A percentile compares a stretch with the other conserved stretches of the same genome.
Evolutionary conservation across 2,329 filamentous ascomycete genomes (phyloP).

Genomic region (Domatiomyces catenatus): DNA sequence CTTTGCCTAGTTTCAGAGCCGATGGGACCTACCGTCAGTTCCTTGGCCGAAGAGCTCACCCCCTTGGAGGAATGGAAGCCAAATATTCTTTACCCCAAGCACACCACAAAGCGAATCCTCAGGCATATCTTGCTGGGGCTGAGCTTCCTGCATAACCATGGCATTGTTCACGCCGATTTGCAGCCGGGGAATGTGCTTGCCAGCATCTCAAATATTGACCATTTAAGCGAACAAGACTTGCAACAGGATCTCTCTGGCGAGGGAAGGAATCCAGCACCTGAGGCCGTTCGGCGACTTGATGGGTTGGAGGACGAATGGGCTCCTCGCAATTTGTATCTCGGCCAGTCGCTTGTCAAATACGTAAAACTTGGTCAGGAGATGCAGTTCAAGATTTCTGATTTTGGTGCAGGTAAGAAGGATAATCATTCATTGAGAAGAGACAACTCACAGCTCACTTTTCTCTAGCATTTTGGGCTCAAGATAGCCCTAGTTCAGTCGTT

Average conservation of each 20-base stretch:
- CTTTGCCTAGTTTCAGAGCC: constrained; percentile 22
- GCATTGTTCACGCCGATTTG: constrained; percentile 18
- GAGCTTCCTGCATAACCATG: constrained; percentile 13
- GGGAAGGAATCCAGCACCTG: constrained; percentile 10
- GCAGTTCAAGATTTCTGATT: constrained; percentile 20
- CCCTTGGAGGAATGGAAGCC: constrained; percentile 12
- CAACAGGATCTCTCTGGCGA: constrained; percentile 15
- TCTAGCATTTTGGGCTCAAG: constrained; percentile 19
- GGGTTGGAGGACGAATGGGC: constrained; percentile 21
- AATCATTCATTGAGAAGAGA: constrained; percentile 3
- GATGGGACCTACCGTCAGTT: constrained; percentile 6
- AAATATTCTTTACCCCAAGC: constrained; percentile 13
- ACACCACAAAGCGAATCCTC: constrained; percentile 18
- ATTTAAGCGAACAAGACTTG: constrained; percentile 3
- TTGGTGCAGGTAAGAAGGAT: constrained; percentile 17
- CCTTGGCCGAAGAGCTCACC: constrained; percentile 16
- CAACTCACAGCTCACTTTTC: constrained; percentile 15
- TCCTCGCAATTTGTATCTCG: constrained; percentile 18
- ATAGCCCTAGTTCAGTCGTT: constrained; percentile 14
- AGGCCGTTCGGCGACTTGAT: constrained; percentile 16
- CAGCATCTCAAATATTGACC: constrained; percentile 13
- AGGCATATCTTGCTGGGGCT: constrained; percentile 18
- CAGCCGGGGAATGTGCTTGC: constrained; percentile 18
- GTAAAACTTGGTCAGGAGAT: constrained; percentile 14
- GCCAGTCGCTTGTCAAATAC: constrained; percentile 18